phyloP scores from a whole-genome alignment of 441 rosid species.

The Syzygium syzygioides region DNA sequence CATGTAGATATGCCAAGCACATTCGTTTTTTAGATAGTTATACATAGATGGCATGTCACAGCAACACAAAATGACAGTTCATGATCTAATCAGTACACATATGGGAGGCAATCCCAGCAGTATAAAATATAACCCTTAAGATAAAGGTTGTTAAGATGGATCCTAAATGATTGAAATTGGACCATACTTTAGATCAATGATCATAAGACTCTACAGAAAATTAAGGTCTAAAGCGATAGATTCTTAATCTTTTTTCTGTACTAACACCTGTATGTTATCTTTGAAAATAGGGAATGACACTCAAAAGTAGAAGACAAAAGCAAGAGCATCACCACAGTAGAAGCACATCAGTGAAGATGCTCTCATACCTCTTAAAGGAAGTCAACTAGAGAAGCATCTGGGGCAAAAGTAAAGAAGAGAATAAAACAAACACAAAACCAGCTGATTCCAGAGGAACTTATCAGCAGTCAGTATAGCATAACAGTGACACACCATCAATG shows the following conservation, averaged over 20 bases:
- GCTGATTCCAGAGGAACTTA: too few species aligned
- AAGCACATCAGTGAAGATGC: too few species aligned
- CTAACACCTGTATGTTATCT: not conserved
- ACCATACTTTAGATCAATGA: too few species aligned
- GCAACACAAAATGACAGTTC: not conserved
- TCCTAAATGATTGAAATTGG: not conserved
- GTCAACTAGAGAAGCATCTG: not conserved
- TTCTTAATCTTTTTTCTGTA: too few species aligned
- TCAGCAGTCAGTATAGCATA: too few species aligned
- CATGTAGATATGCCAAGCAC: not conserved
- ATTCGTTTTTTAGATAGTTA: not conserved
- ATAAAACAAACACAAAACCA: not conserved
- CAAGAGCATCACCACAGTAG: too few species aligned
- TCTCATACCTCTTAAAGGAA: too few species aligned
- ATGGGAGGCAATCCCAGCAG: not conserved
- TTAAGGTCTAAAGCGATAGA: too few species aligned
- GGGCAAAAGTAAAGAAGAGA: not conserved
- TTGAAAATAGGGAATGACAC: too few species aligned
- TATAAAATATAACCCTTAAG: not conserved
- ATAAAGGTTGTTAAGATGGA: accelerated
- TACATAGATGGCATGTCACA: not conserved
- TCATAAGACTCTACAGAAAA: not conserved
- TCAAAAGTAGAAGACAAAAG: not conserved
- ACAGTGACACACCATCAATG: too few species aligned
- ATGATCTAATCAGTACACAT: not conserved